These are phyloP conservation scores for Ceratobasidium sp. DNA, from an alignment of 1,284 basidiomycete genomes.

Conservation along the genomic window DNA sequence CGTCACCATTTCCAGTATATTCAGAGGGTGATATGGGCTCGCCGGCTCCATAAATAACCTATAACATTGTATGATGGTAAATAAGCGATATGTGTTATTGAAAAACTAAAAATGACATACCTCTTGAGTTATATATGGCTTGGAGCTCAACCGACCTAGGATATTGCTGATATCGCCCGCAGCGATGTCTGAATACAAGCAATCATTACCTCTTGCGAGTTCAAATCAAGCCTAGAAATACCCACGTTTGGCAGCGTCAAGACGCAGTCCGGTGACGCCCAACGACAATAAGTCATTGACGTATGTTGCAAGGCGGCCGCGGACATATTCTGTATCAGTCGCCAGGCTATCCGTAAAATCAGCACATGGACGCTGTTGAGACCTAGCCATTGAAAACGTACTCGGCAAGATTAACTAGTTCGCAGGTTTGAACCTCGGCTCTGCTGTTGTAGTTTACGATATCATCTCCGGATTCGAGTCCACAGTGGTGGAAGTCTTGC, in stretches of 20 bases:
- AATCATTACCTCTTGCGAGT: background rate
- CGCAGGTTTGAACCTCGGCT: constrained; percentile 69
- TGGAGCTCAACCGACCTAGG: constrained; percentile 42
- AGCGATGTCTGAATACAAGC: constrained; percentile 46
- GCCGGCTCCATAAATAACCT: constrained; percentile 48
- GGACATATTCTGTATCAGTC: constrained; percentile 73
- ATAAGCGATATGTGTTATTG: too few relatives aligned
- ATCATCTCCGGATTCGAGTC: constrained; percentile 41
- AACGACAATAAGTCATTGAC: constrained; percentile 72
- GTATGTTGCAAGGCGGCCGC: constrained; percentile 67
- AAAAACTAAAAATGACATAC: too few relatives aligned
- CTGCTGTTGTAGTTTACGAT: constrained; percentile 62
- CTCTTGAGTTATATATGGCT: constrained; percentile 47
- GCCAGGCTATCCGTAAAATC: constrained; percentile 55
- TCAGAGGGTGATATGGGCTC: constrained; percentile 46
- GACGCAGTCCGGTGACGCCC: constrained; percentile 72
- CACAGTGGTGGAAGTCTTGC: constrained; percentile 50
- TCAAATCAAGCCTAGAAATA: background rate
- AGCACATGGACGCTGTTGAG: constrained; percentile 1
- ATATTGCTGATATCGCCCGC: constrained; percentile 47
- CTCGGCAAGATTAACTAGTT: constrained; percentile 54
- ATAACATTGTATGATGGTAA: too few relatives aligned
- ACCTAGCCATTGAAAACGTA: constrained; percentile 39
- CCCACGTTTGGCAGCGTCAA: constrained; percentile 76
- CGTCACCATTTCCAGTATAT: constrained; percentile 47